phyloP scores from a whole-genome alignment of 805 yeast genomes.

The Blastobotrys terrestris region DNA sequence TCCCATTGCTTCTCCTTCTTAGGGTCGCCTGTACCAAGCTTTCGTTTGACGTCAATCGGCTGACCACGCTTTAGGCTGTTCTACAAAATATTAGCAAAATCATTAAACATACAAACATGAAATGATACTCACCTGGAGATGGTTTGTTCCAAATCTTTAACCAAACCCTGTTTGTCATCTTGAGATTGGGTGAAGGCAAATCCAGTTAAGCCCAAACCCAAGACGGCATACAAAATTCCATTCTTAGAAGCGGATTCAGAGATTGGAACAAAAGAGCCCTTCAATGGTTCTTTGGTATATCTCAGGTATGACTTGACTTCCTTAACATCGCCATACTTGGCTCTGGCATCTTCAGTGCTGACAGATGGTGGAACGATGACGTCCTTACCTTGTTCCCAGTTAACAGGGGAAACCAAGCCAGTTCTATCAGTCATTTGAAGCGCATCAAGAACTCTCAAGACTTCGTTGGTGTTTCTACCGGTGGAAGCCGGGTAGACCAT shows the following conservation, averaged over 20 bases:
- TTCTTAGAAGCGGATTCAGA: neutral
- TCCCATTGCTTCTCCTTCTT: slow-evolving; percentile 14
- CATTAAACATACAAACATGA: slow-evolving; percentile 1
- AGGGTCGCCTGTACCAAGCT: slow-evolving; percentile 15
- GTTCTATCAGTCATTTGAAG: slow-evolving; percentile 68
- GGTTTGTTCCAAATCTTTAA: slow-evolving; percentile 10
- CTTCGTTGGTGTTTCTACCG: slow-evolving; percentile 92
- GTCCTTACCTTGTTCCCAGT: slow-evolving; percentile 87
- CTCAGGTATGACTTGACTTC: slow-evolving; percentile 89
- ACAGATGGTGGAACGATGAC: slow-evolving; percentile 89
- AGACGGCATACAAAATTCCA: slow-evolving; percentile 1
- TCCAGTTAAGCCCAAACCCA: slow-evolving; percentile 7
- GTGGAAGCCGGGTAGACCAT: slow-evolving; percentile 89
- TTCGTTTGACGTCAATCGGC: slow-evolving; percentile 22
- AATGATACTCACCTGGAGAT: slow-evolving; percentile 12
- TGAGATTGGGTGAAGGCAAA: slow-evolving; percentile 5
- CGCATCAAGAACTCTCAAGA: slow-evolving; percentile 83
- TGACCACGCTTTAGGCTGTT: slow-evolving; percentile 12
- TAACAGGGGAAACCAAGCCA: slow-evolving; percentile 84
- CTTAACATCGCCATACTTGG: slow-evolving; percentile 79
- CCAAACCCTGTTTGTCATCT: slow-evolving; percentile 5
- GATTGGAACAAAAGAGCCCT: neutral
- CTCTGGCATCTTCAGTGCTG: slow-evolving; percentile 68
- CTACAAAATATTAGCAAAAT: neutral
- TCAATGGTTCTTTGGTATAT: slow-evolving; percentile 38